Evolutionary conservation across 306 rosid genomes (phyloP).

Genomic region (Vigna reflexopilosa): DNA sequence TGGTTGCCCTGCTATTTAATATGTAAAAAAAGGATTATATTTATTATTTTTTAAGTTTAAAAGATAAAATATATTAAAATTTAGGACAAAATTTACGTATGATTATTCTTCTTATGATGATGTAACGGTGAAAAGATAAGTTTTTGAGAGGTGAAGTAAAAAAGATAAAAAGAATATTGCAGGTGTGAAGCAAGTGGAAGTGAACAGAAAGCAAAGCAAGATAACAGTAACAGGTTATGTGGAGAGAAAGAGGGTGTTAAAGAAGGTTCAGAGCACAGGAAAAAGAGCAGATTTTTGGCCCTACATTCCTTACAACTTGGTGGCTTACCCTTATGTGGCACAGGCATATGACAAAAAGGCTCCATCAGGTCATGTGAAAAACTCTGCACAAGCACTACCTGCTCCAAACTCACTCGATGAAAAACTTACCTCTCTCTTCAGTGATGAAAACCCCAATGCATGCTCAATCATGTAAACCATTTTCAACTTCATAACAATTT

Average conservation of each 20-base stretch:
- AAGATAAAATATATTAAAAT: too few relatives aligned
- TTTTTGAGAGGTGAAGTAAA: background rate
- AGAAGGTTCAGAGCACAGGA: conserved; percentile 72
- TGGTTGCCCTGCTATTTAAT: background rate
- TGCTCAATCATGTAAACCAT: conserved; percentile 69
- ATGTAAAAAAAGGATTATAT: too few relatives aligned
- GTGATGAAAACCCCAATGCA: conserved; percentile 88
- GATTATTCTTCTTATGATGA: too few relatives aligned
- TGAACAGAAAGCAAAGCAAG: conserved; percentile 76
- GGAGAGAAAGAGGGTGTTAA: conserved; percentile 73
- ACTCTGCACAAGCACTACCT: conserved; percentile 61
- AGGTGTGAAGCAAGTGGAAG: conserved; percentile 66
- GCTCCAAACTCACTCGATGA: conserved; percentile 64
- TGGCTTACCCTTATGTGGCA: conserved; percentile 78
- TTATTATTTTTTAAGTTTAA: too few relatives aligned
- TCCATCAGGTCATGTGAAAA: conserved; percentile 81
- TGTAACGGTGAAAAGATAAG: too few relatives aligned
- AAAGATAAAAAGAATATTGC: background rate
- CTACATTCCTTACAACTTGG: conserved; percentile 72
- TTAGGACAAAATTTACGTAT: too few relatives aligned
- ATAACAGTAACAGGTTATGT: conserved; percentile 72
- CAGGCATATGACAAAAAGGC: conserved; percentile 91
- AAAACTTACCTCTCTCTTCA: conserved; percentile 63
- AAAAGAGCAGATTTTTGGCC: conserved; percentile 95
- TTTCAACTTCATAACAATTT: conserved; percentile 18